Evolutionary conservation across 805 yeast species (phyloP).

Genomic region (Metschnikowia hibisci): DNA sequence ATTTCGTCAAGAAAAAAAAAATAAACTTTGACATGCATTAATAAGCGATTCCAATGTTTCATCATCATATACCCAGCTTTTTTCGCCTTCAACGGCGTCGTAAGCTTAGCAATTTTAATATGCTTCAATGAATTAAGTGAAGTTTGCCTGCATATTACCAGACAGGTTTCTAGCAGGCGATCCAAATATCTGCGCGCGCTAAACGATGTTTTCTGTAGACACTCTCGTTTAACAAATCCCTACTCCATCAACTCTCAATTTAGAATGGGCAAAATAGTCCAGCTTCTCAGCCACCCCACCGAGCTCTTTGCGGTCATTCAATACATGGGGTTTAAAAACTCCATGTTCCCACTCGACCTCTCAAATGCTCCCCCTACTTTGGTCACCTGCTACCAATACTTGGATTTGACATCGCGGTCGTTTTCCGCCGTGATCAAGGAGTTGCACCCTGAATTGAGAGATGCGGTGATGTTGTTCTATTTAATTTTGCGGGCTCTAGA

Average conservation of each 20-base stretch:
- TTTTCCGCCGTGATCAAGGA: slow-evolving; percentile 93
- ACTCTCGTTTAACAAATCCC: neutral
- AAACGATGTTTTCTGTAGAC: neutral
- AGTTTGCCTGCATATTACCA: neutral
- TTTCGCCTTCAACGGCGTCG: too few relatives aligned
- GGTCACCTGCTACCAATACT: slow-evolving; percentile 61
- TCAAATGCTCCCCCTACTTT: slow-evolving; percentile 28
- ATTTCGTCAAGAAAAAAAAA: too few relatives aligned
- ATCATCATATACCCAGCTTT: too few relatives aligned
- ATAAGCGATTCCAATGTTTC: too few relatives aligned
- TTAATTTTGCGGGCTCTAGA: slow-evolving; percentile 85
- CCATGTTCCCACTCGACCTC: slow-evolving; percentile 47
- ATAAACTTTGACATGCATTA: too few relatives aligned
- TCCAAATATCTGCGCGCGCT: neutral
- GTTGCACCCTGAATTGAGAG: slow-evolving; percentile 83
- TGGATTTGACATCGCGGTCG: slow-evolving; percentile 76
- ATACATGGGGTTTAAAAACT: slow-evolving; percentile 49
- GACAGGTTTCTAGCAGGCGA: too few relatives aligned
- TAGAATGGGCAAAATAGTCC: slow-evolving; percentile 57
- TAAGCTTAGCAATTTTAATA: too few relatives aligned
- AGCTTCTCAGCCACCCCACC: slow-evolving; percentile 63
- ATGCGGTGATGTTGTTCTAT: slow-evolving; percentile 80
- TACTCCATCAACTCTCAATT: neutral
- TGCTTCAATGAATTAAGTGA: too few relatives aligned
- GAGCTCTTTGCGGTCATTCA: slow-evolving; percentile 70